Base-by-base conservation (phyloP, 192 early-diverging fungal genomes). In the Funneliformis geosporum region DNA sequence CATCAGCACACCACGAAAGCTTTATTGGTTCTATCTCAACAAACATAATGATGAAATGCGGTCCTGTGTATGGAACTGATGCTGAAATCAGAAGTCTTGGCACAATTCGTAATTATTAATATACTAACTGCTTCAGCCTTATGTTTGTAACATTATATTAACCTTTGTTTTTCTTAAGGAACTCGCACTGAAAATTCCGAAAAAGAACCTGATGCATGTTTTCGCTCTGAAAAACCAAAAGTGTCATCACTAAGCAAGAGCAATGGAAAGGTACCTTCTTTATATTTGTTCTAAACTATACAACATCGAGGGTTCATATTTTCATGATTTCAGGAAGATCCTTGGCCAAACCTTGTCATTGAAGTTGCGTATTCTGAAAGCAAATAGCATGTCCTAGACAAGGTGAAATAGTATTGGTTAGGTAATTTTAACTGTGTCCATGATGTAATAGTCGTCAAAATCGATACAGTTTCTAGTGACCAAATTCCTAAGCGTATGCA, bases 281-380 rank as follows among this genome's bases (percentile, higher is more conserved):
- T 33, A 33, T 33, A 33, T 33, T 33, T 33, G 33, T 33, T 33
- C n/a, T n/a, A n/a, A n/a, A n/a, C n/a, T n/a, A n/a, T n/a, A n/a
- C n/a, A n/a, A n/a, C n/a, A n/a, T n/a, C n/a, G n/a, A n/a, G n/a
- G n/a, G n/a, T 62, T 76, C 23, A 76, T 18, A 61, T 43, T 60
- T 25, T 18, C n/a, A 40, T 62, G 21, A 46, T 62, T 61, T 76
- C 39, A 76, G 74, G 8, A 25, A 1, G 23, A 33, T 2, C 73
- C 73, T 8, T 74, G 73, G 73, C 73, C 73, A 42, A 76, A 76
- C 42, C 9, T 76, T n/a, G 16, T 76, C 8, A 0, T 76, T 2
- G 74, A 76, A 76, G 38, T 76, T 40, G 74, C 74, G 18, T 76
- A 76, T 60, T 40, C 33, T 40, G 73, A 75, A 61, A 75, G 9